A percentile compares a stretch with the other conserved stretches of the same genome.
Evolutionary conservation across 1,284 basidiomycete genomes (phyloP).

Genomic region (Rhodotorula mucilaginosa): DNA sequence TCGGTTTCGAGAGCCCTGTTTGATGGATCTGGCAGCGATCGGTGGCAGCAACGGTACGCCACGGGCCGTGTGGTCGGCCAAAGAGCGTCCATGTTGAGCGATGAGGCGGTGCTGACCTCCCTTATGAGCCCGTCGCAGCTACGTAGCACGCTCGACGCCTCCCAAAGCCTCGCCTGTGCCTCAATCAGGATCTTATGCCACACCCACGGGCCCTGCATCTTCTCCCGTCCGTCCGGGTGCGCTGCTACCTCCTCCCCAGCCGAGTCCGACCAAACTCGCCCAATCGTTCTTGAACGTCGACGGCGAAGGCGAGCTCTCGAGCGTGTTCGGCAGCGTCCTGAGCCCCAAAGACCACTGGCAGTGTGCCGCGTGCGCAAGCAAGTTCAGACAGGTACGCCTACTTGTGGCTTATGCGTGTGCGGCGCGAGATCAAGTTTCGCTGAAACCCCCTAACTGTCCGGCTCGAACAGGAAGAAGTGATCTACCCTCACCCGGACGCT

Average conservation of each 20-base stretch:
- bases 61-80: not conserved
- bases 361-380: slow-evolving; percentile 20
- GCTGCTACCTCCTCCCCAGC: slow-evolving; percentile 9
- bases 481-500: slow-evolving; percentile 37
- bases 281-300: slow-evolving; percentile 1
- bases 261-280: slow-evolving; percentile 1
- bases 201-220: fast-evolving
- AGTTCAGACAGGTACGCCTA: slow-evolving; percentile 26
- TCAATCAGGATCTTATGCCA: too few relatives aligned
- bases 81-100: too few relatives aligned
- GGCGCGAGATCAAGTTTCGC: not conserved
- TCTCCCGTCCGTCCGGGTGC: slow-evolving; percentile 12
- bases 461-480: slow-evolving; percentile 27
- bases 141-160: slow-evolving; percentile 3
- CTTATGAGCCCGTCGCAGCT: not conserved
- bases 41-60: slow-evolving; percentile 30
- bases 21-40: slow-evolving; percentile 5
- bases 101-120: not conserved
- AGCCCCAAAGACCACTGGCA: slow-evolving; percentile 32
- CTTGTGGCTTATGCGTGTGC: not conserved
- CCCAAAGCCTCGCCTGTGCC: not conserved
- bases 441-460: not conserved
- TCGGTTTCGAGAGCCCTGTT: slow-evolving; percentile 21
- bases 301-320: slow-evolving; percentile 21
- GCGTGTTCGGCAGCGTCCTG: slow-evolving; percentile 32